A percentile compares a stretch with the other conserved stretches of the same genome.
phyloP scores from a whole-genome alignment of 805 yeast genomes.

The Nakazawaea siamensis region DNA sequence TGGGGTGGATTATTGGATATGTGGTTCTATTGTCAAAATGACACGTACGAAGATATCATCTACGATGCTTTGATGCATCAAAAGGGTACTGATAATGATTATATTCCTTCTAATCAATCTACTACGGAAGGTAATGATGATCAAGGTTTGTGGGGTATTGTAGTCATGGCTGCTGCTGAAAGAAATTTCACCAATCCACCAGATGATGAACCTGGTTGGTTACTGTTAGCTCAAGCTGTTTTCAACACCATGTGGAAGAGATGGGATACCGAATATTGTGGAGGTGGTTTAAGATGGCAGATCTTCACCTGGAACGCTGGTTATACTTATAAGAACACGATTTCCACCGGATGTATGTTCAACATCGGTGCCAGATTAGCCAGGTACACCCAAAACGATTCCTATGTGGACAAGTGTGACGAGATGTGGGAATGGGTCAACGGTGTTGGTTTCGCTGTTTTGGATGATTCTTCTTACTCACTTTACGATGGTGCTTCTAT shows the following conservation, averaged over 20 bases:
- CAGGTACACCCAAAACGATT: constrained; percentile 66
- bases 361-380: constrained; percentile 83
- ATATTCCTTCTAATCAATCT: constrained; percentile 80
- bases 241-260: constrained; percentile 84
- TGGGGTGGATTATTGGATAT: constrained; percentile 85
- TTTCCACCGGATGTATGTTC: constrained; percentile 86
- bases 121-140: constrained; percentile 97
- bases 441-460: constrained; percentile 39
- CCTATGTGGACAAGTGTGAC: constrained; percentile 71
- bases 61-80: constrained; percentile 64
- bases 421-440: constrained; percentile 76
- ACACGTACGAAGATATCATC: constrained; percentile 51
- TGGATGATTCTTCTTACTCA: constrained; percentile 29
- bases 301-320: constrained; percentile 93
- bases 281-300: constrained; percentile 95
- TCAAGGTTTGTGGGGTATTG: constrained; percentile 95
- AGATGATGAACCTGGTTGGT: constrained; percentile 61
- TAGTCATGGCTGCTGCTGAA: constrained; percentile 90
- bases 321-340: constrained; percentile 85
- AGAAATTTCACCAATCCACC: constrained; percentile 72
- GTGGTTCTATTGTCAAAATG: constrained; percentile 61
- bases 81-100: constrained; percentile 65
- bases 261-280: constrained; percentile 73
- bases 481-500: constrained; percentile 66
- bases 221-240: constrained; percentile 77